A percentile compares a stretch with the other conserved stretches of the same genome.
phyloP scores from a whole-genome alignment of 2,329 filamentous ascomycete genomes.

The Exophiala lecanii-corni region DNA sequence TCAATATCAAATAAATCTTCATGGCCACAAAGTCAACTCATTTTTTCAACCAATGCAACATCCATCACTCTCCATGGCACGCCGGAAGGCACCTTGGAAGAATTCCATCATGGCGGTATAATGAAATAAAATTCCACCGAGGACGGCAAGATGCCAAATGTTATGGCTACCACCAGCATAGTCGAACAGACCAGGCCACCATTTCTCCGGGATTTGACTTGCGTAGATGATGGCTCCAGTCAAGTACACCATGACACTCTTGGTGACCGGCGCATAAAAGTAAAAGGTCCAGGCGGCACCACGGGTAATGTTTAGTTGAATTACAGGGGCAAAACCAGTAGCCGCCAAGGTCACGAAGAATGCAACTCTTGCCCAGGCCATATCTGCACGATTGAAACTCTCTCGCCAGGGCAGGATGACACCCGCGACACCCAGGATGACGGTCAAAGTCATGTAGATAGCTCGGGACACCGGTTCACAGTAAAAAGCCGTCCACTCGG shows the following conservation, averaged over 20 bases:
- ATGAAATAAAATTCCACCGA: constrained; percentile 95
- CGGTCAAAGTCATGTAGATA: constrained; percentile 78
- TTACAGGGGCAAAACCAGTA: constrained; percentile 83
- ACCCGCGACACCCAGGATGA: constrained; percentile 74
- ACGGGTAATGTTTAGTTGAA: constrained; percentile 75
- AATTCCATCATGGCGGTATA: constrained; percentile 95
- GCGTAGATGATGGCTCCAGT: constrained; percentile 82
- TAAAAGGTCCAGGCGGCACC: constrained; percentile 75
- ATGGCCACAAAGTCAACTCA: not conserved
- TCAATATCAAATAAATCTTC: no score
- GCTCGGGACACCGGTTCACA: constrained; percentile 86
- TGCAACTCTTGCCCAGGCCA: constrained; percentile 85
- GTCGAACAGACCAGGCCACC: constrained; percentile 89
- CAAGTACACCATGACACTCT: constrained; percentile 83
- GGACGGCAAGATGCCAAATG: constrained; percentile 91
- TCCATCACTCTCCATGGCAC: constrained; percentile 48
- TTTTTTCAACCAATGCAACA: constrained; percentile 14
- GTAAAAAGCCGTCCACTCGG: constrained; percentile 98
- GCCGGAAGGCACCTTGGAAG: constrained; percentile 71
- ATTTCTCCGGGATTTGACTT: constrained; percentile 86
- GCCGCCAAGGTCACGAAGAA: constrained; percentile 86
- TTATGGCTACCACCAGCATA: constrained; percentile 95
- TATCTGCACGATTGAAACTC: constrained; percentile 84
- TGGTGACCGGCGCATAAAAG: constrained; percentile 83
- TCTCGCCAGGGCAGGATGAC: constrained; percentile 95